Conservation (phyloP, 176 grass and related monocot species). For the Themeda triandra region DNA sequence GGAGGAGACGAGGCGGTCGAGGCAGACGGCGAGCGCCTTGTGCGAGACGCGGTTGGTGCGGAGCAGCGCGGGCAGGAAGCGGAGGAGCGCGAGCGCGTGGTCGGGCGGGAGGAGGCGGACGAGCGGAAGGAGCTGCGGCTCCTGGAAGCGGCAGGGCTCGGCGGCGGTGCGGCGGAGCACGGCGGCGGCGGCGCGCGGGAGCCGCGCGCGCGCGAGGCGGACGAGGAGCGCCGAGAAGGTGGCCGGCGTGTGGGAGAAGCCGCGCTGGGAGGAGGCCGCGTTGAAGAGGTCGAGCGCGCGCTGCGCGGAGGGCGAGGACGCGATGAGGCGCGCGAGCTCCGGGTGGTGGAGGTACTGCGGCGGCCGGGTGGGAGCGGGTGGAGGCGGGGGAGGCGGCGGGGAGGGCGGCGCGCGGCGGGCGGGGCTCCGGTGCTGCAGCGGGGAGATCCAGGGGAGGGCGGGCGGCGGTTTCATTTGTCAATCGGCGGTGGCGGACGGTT, state of each 20-base stretch:
- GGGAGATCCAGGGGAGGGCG: constrained; percentile 67
- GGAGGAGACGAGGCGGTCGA: constrained; percentile 74
- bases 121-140: constrained; percentile 71
- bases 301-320: constrained; percentile 47
- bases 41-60: constrained; percentile 46
- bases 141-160: constrained; percentile 73
- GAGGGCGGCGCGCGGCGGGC: not conserved
- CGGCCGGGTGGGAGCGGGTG: not conserved
- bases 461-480: constrained; percentile 6
- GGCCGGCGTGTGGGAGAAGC: constrained; percentile 72
- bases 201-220: constrained; percentile 65
- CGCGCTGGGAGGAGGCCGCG: constrained; percentile 55
- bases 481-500: not conserved
- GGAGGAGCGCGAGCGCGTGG: constrained; percentile 54
- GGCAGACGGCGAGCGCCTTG: constrained; percentile 78
- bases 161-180: constrained; percentile 52
- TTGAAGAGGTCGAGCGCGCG: constrained; percentile 89
- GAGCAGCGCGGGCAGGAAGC: constrained; percentile 45
- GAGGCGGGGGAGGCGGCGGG: constrained; percentile 6
- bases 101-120: constrained; percentile 58
- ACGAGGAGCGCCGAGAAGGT: constrained; percentile 84
- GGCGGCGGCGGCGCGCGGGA: constrained; percentile 49
- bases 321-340: constrained; percentile 68
- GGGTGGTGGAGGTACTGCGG: constrained; percentile 57
- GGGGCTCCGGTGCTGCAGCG: constrained; percentile 56